phyloP scores from a whole-genome alignment of 2,329 filamentous ascomycete genomes.

The Teratosphaeria epicoccoides region DNA sequence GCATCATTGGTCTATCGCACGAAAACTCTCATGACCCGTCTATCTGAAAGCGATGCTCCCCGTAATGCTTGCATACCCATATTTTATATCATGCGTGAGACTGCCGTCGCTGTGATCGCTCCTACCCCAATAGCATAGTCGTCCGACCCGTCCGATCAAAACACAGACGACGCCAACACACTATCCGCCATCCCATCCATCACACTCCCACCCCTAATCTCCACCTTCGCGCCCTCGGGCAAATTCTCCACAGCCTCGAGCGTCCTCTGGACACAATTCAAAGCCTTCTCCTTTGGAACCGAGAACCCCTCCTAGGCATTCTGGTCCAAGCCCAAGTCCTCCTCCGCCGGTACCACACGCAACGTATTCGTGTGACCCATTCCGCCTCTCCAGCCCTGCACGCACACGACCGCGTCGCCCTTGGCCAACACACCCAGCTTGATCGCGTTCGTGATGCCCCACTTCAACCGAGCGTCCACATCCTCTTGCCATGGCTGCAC shows the following conservation, averaged over 20 bases:
- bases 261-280: not conserved
- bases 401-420: slow-evolving; percentile 68
- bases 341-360: slow-evolving; percentile 41
- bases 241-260: not conserved
- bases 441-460: slow-evolving; percentile 81
- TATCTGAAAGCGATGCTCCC: not conserved
- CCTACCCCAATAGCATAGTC: too few species aligned
- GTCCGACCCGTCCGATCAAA: not conserved
- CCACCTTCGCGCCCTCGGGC: not conserved
- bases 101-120: not conserved
- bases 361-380: slow-evolving; percentile 84
- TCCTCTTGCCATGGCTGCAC: slow-evolving; percentile 97
- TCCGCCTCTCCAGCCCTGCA: slow-evolving; percentile 84
- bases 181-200: not conserved
- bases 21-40: not conserved
- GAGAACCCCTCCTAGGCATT: slow-evolving; percentile 30
- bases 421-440: slow-evolving; percentile 64
- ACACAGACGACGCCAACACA: not conserved
- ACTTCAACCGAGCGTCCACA: slow-evolving; percentile 94
- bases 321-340: slow-evolving; percentile 40
- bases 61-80: not conserved
- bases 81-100: not conserved
- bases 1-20: not conserved
- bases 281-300: not conserved
- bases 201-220: not conserved